Evolutionary conservation across 2,329 filamentous ascomycete genomes (phyloP).

Genomic region (Whalleya microplaca): DNA sequence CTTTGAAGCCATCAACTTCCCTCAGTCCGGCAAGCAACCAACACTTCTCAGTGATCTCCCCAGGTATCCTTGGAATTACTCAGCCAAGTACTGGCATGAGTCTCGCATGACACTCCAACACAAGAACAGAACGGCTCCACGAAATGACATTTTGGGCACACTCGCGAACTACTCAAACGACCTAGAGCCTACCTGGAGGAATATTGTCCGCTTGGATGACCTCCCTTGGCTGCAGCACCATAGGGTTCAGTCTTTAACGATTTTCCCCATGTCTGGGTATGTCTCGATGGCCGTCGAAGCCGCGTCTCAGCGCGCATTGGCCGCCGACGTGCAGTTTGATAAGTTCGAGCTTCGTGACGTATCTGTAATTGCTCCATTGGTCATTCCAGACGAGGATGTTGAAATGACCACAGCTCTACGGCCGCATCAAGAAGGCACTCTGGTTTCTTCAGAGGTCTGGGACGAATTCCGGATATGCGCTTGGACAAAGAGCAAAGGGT

Average conservation of each 20-base stretch:
- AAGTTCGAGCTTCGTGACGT: slow-evolving; percentile 53
- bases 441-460: slow-evolving; percentile 50
- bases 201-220: slow-evolving; percentile 50
- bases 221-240: slow-evolving; percentile 63
- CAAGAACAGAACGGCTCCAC: slow-evolving; percentile 43
- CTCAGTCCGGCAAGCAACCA: slow-evolving; percentile 39
- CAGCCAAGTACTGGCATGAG: slow-evolving; percentile 52
- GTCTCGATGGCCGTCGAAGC: slow-evolving; percentile 57
- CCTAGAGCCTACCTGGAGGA: slow-evolving; percentile 53
- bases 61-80: slow-evolving; percentile 53
- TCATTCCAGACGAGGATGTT: slow-evolving; percentile 52
- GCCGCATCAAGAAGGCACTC: slow-evolving; percentile 45
- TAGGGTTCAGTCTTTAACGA: slow-evolving; percentile 57
- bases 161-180: slow-evolving; percentile 49
- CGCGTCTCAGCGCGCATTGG: slow-evolving; percentile 40
- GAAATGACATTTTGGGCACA: slow-evolving; percentile 52
- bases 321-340: slow-evolving; percentile 39
- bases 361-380: slow-evolving; percentile 48
- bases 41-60: slow-evolving; percentile 48
- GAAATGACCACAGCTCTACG: slow-evolving; percentile 55
- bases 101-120: slow-evolving; percentile 47
- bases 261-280: slow-evolving; percentile 59
- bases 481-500: slow-evolving; percentile 53
- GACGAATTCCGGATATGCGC: slow-evolving; percentile 61
- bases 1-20: slow-evolving; percentile 52